Evolutionary conservation across 345 rosid genomes (phyloP).

Genomic region (Excoecaria cochinchinensis): DNA sequence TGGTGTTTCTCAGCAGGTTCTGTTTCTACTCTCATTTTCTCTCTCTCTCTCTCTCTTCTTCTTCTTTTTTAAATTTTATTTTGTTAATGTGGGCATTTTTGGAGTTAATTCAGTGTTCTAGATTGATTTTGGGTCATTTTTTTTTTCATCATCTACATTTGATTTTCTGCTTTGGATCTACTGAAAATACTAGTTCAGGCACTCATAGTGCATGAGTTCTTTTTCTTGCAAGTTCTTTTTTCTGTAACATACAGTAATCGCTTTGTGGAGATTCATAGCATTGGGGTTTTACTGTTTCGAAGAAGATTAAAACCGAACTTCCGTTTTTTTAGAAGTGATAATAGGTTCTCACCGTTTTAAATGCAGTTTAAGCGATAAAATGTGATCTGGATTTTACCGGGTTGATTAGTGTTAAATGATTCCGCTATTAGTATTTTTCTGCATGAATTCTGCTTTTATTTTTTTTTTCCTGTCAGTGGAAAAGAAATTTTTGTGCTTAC

Average conservation of each 20-base stretch:
- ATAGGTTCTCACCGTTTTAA: not conserved
- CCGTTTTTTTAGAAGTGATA: not conserved
- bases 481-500: not conserved
- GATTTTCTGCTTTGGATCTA: slow-evolving; percentile 3
- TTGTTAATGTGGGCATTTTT: not conserved
- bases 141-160: not conserved
- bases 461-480: not conserved
- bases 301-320: not conserved
- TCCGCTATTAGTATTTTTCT: not conserved
- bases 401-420: not conserved
- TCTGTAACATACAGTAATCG: not conserved
- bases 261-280: not conserved
- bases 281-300: not conserved
- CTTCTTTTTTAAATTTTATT: not conserved
- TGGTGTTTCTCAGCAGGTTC: slow-evolving; percentile 85
- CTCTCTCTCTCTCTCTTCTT: slow-evolving; percentile 62
- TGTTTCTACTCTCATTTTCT: not conserved
- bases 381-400: not conserved
- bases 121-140: not conserved
- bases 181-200: not conserved
- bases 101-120: not conserved
- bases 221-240: not conserved
- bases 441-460: not conserved
- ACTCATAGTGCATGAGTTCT: not conserved
- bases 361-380: not conserved